Evolutionary conservation across 768 basidiomycete genomes (phyloP), one percentile per base, ranked within the genome.

Genomic region (Xanthoconium stramineum): DNA sequence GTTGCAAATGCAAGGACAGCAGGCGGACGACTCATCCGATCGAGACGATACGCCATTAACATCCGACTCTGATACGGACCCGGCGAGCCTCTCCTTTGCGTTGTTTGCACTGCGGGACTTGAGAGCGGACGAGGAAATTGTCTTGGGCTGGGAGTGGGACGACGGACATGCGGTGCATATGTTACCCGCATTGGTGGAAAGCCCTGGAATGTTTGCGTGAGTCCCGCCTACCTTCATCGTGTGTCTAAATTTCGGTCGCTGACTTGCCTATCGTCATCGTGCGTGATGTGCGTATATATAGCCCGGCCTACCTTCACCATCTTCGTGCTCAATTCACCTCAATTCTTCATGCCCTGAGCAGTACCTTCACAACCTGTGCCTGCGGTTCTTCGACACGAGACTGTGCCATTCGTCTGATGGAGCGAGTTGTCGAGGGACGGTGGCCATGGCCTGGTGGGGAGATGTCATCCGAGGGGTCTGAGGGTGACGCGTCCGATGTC

Each of bases 71-170:
- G 69, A 66, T 47, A 60, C 71, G 6, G 71, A 68, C 49, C 62
- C 73, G 33, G 65, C 75, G 13, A 70, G 75, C 2, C 72, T 94
- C 1, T 74, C 79, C 0, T 95, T 97, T 66, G 93, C 85, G 0
- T 75, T 97, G 0, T 95, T 94, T 60, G 90, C 94, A 2, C 71
- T 86, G 17, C 73, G 83, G 12, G 88, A 91, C 58, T 78, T 98
- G 60, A 81, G 80, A 52, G 82, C 82, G 35, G 80, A 88, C 47
- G 93, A 94, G 60, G 95, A 98, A 73, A 82, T 98, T 19, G 84
- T 94, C 0, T 73, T 98, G 0, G 89, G 89, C 0, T 98, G 95
- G 94, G 94, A 97, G 68, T 98, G 95, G 95, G 94, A 98, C 63
- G 95, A 98, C 64, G 85, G 84, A 3, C 89, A 92, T 66, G 85